Evolutionary conservation across 441 rosid species (phyloP).

Genomic region (Jatropha podagrica): DNA sequence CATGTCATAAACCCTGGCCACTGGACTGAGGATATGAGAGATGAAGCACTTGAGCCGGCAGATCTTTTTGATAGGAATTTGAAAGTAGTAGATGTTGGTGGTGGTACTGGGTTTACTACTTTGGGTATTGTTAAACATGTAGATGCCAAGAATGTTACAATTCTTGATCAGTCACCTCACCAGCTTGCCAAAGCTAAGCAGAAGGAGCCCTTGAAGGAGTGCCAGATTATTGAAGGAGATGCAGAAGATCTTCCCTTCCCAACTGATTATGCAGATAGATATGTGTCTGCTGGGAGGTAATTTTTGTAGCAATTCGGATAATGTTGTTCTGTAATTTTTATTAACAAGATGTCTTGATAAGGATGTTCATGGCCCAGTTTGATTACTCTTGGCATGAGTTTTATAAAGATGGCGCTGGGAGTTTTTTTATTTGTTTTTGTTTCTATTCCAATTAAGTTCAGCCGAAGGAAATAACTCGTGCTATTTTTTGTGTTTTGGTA

Average conservation of each 20-base stretch:
- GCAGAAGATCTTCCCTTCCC: constrained; percentile 54
- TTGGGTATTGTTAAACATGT: constrained; percentile 57
- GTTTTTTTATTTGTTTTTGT: too few species aligned
- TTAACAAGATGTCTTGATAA: not conserved
- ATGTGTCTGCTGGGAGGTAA: constrained; percentile 59
- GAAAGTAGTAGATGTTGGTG: constrained; percentile 51
- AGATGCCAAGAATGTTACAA: constrained; percentile 51
- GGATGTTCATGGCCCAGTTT: not conserved
- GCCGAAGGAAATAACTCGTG: not conserved
- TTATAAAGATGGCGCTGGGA: too few species aligned
- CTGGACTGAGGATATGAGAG: constrained; percentile 58
- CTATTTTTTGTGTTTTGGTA: too few species aligned
- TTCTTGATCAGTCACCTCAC: constrained; percentile 55
- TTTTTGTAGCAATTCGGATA: not conserved
- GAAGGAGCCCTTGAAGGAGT: constrained; percentile 55
- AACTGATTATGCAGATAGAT: constrained; percentile 50
- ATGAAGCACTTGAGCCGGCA: constrained; percentile 47
- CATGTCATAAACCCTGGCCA: constrained; percentile 54
- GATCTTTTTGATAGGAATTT: constrained; percentile 40
- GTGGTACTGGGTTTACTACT: constrained; percentile 56
- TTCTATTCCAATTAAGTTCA: not conserved
- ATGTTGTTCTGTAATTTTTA: not conserved
- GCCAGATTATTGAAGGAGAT: constrained; percentile 53
- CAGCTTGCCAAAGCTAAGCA: constrained; percentile 55
- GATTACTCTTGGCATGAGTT: not conserved